Evolutionary conservation across 2,329 filamentous ascomycete genomes (phyloP).

Genomic region (Venturia nashicola): DNA sequence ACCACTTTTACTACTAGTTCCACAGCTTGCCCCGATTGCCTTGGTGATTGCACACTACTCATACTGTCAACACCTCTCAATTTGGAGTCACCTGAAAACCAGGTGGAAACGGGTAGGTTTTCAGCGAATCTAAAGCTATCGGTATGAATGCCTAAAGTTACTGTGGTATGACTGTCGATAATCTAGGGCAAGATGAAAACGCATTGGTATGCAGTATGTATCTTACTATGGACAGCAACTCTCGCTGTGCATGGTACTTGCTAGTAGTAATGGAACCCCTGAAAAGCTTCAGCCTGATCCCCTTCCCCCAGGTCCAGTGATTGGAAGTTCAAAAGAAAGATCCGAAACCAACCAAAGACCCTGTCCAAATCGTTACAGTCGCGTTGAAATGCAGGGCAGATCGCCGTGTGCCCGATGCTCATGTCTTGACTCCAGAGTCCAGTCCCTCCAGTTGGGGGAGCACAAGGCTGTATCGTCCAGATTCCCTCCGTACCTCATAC

Average conservation of each 20-base stretch:
- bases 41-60: too few species aligned
- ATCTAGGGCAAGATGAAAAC: too few species aligned
- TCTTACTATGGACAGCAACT: too few species aligned
- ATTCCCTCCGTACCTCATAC: not conserved
- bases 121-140: too few species aligned
- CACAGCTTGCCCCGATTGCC: not conserved
- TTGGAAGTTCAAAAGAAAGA: not conserved
- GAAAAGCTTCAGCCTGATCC: not conserved
- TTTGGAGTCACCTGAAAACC: not conserved
- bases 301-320: not conserved
- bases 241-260: not conserved
- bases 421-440: not conserved
- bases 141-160: too few species aligned
- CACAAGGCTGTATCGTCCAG: not conserved
- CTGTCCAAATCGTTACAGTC: not conserved
- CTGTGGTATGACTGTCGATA: too few species aligned
- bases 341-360: not conserved
- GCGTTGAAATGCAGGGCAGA: not conserved
- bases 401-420: not conserved
- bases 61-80: not conserved
- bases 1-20: not conserved
- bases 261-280: not conserved
- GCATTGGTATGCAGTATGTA: too few species aligned
- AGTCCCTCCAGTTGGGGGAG: not conserved
- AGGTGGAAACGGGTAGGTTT: not conserved